A percentile compares a stretch with the other conserved stretches of the same genome.
Conservation (phyloP, 2,329 filamentous ascomycete species). For the Colletotrichum shisoi region DNA sequence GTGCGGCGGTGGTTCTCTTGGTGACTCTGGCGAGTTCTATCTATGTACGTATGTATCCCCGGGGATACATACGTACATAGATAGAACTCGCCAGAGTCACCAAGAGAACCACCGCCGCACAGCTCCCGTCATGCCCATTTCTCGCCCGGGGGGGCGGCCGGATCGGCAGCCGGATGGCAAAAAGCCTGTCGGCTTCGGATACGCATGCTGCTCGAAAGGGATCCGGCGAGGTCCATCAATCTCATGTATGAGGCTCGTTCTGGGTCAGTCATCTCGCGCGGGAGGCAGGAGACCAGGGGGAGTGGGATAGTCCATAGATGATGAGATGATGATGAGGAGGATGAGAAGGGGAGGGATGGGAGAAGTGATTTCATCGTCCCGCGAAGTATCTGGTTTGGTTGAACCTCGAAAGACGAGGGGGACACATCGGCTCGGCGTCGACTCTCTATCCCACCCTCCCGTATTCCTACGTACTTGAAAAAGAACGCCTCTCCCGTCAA, state of each 20-base stretch:
- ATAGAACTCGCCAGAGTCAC: too few relatives aligned
- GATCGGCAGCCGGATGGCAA: conserved; percentile 7
- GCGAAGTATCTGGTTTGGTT: background rate
- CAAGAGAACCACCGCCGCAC: background rate
- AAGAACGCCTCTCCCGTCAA: conserved; percentile 22
- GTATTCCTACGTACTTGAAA: conserved; percentile 19
- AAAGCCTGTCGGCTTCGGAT: conserved; percentile 1
- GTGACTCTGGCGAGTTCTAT: too few relatives aligned
- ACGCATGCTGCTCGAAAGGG: conserved; percentile 15
- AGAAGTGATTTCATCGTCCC: conserved; percentile 26
- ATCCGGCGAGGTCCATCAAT: background rate
- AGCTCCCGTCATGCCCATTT: background rate
- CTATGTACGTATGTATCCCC: too few relatives aligned
- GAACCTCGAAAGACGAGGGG: conserved; percentile 2
- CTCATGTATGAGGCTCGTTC: conserved; percentile 22
- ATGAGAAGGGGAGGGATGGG: too few relatives aligned
- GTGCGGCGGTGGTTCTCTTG: too few relatives aligned
- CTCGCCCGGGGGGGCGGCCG: background rate
- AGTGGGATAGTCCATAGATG: background rate
- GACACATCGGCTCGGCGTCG: background rate
- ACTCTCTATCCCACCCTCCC: too few relatives aligned
- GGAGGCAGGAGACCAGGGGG: background rate
- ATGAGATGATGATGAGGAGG: too few relatives aligned
- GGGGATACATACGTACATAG: background rate
- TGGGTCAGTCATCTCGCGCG: background rate